A percentile compares a stretch with the other conserved stretches of the same genome.
Evolutionary conservation across 2,329 filamentous ascomycete genomes (phyloP).

Genomic region (Escovopsis sp.): DNA sequence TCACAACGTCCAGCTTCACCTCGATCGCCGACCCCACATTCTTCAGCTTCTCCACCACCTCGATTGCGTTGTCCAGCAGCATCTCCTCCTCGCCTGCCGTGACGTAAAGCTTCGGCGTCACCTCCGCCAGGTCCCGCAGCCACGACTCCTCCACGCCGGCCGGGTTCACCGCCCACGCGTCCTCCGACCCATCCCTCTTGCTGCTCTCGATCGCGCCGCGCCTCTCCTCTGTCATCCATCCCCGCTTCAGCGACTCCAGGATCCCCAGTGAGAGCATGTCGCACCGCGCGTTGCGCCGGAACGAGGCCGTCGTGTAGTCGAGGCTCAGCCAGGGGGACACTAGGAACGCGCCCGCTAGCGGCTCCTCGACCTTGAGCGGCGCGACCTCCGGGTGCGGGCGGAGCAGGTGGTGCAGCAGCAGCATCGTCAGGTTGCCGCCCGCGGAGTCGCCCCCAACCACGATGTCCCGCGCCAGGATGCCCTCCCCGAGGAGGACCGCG

Average conservation of each 20-base stretch:
- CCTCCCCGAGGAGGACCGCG: conserved; percentile 14
- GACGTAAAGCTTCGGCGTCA: conserved; percentile 14
- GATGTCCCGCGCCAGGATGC: conserved; percentile 15
- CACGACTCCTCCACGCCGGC: conserved; percentile 15
- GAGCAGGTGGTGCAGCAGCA: conserved; percentile 18
- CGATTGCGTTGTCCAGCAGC: conserved; percentile 15
- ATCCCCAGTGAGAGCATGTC: conserved; percentile 18
- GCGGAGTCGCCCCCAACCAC: conserved; percentile 23
- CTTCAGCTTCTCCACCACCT: conserved; percentile 11
- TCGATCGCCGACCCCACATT: conserved; percentile 8
- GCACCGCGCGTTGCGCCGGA: conserved; percentile 12
- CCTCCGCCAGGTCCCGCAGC: conserved; percentile 12
- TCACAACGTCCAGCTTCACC: conserved; percentile 14
- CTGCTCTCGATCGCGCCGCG: conserved; percentile 6
- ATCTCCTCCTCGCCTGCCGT: conserved; percentile 18
- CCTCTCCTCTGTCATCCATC: conserved; percentile 5
- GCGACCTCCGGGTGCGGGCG: conserved; percentile 13
- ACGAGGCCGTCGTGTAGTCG: conserved; percentile 9
- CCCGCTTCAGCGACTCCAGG: conserved; percentile 3
- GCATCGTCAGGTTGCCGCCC: conserved; percentile 18
- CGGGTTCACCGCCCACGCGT: conserved; percentile 13
- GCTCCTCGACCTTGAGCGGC: conserved; percentile 9
- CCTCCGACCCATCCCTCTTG: not conserved
- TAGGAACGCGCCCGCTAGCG: conserved; percentile 16
- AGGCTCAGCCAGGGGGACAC: conserved; percentile 19